Conservation (phyloP, 257 asterid genomes). For the Anisodus tanguticus region DNA sequence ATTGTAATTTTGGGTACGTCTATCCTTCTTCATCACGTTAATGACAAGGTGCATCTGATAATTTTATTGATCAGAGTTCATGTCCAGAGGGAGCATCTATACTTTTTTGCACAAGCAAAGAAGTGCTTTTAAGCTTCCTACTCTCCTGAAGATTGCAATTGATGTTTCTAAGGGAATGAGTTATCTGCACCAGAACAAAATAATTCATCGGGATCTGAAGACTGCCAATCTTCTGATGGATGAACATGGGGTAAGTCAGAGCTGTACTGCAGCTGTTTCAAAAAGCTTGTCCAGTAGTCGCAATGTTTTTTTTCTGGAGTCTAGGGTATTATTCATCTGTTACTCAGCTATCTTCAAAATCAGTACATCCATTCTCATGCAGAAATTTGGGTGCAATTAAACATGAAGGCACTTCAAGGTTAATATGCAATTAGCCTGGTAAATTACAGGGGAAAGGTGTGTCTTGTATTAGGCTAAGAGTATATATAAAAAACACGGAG, state of each 20-base stretch:
- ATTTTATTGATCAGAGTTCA: constrained; percentile 46
- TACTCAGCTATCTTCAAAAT: not conserved
- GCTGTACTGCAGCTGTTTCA: constrained; percentile 16
- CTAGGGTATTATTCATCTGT: not conserved
- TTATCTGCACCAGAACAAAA: constrained; percentile 58
- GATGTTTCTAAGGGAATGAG: constrained; percentile 59
- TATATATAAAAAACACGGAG: not conserved
- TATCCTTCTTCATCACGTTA: constrained; percentile 14
- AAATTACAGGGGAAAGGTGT: not conserved
- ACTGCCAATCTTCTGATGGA: constrained; percentile 62
- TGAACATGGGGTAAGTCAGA: constrained; percentile 50
- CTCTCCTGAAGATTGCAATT: constrained; percentile 49
- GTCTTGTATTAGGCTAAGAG: not conserved
- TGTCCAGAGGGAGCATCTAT: constrained; percentile 55
- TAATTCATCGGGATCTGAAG: constrained; percentile 57
- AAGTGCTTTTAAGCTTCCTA: constrained; percentile 48
- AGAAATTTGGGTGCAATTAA: constrained; percentile 1
- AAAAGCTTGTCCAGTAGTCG: constrained; percentile 7
- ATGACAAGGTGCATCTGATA: not conserved
- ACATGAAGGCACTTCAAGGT: constrained; percentile 7
- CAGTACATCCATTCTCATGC: constrained; percentile 1
- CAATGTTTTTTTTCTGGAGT: not conserved
- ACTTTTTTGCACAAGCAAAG: constrained; percentile 47
- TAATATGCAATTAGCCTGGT: not conserved
- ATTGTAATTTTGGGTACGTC: not conserved